Evolutionary conservation across 1,284 basidiomycete genomes (phyloP), one percentile per base, ranked within the genome.

Genomic region (Porphyrellus sp.): DNA sequence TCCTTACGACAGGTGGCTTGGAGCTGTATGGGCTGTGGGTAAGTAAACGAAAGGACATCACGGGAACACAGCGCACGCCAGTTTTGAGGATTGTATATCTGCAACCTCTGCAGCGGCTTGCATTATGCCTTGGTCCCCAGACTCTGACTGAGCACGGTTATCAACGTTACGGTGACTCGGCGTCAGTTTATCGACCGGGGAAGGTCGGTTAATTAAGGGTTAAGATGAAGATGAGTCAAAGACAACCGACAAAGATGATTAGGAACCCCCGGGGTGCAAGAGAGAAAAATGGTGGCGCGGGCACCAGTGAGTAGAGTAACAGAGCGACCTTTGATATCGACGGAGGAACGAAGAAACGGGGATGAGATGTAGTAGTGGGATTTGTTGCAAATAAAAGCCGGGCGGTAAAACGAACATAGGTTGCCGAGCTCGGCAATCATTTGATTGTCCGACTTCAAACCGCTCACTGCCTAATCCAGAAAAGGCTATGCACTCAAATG

Each of bases 1-100:
- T 86, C 61, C 87, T 77, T 44, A 84, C 74, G 49, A 89, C 78
- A 51, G 85, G 83, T 18, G 78, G 55, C 62, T 79, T 81, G 41
- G 73, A 62, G 44, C 77, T 76, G 57, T 34, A 46, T 46, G 34
- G 28, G 39, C 39, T 35, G 48, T 27, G 28, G 39, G 49, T 63
- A 25, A 49, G 46, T 20, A 33, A 39, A 39, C 46, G 60, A 42
- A 33, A 53, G 39, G 54, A 34, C 31, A 55, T 51, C 16, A 40
- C 45, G 18, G 18, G 9, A 31, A 49, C n/a, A 31, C 24, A 33
- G 53, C 66, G 33, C 53, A 68, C 66, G 49, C 30, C 48, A 65
- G 54, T 46, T 70, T 70, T 31, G 70, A 67, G 40, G 66, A 63
- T 8, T 69, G 67, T 52, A 64, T 60, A 53, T 71, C 70, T 5